phyloP scores from a whole-genome alignment of 1,284 basidiomycete genomes.

The Vanrija sp. region DNA sequence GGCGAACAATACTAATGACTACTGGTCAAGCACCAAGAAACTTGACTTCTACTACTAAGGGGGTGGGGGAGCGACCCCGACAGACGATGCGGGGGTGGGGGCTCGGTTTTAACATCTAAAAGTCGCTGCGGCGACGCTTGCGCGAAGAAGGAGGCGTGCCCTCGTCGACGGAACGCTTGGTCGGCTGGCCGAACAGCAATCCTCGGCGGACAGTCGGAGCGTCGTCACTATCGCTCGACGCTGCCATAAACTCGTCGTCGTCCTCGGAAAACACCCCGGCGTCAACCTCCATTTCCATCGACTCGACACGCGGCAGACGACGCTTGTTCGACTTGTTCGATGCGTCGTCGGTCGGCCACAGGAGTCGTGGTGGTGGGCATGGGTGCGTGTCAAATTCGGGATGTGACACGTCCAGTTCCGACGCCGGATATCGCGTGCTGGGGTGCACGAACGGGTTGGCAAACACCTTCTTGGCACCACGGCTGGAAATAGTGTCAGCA shows the following conservation, averaged over 20 bases:
- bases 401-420: constrained; percentile 30
- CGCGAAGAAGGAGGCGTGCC: not conserved
- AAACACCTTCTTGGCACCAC: constrained; percentile 43
- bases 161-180: not conserved
- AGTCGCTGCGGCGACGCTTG: constrained; percentile 2
- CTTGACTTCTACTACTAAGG: too few relatives aligned
- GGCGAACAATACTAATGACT: too few relatives aligned
- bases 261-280: not conserved
- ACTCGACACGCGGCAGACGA: not conserved
- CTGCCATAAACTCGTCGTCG: constrained; percentile 8
- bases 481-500: constrained; percentile 1
- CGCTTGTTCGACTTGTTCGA: not conserved
- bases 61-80: too few relatives aligned
- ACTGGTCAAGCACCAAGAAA: too few relatives aligned
- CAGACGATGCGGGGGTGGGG: not conserved
- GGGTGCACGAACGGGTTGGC: constrained; percentile 39
- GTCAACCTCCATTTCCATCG: not conserved
- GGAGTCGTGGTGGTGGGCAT: constrained; percentile 34
- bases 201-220: constrained; percentile 8
- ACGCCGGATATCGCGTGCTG: constrained; percentile 19
- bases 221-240: constrained; percentile 5
- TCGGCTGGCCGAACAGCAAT: constrained; percentile 6
- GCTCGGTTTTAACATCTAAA: not conserved
- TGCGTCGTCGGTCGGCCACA: constrained; percentile 27
- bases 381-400: constrained; percentile 41